Evolutionary conservation across 176 grass and related monocot species (phyloP).

Genomic region (Eleusine coracana): DNA sequence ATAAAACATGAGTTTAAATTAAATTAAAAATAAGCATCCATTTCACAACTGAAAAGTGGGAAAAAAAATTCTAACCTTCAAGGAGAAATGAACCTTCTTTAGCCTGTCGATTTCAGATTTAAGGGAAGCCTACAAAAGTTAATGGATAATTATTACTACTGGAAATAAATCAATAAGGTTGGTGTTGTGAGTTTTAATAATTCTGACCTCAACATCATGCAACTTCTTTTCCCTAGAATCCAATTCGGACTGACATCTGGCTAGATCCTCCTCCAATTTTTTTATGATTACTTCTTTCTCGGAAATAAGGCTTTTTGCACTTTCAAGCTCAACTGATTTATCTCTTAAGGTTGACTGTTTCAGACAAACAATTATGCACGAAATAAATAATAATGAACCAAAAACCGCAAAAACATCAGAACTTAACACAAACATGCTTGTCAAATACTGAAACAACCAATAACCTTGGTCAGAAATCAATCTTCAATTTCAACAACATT

Average conservation of each 20-base stretch:
- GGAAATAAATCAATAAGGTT: background rate
- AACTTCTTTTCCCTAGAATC: conserved; percentile 73
- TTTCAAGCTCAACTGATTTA: conserved; percentile 60
- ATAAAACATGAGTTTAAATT: background rate
- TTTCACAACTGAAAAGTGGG: conserved; percentile 23
- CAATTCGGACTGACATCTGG: conserved; percentile 66
- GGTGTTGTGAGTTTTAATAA: conserved; percentile 12
- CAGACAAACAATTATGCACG: conserved; percentile 23
- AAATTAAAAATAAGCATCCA: conserved; percentile 18
- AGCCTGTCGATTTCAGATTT: conserved; percentile 70
- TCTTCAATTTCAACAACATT: background rate
- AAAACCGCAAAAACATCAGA: background rate
- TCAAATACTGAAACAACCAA: background rate
- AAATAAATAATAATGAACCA: background rate
- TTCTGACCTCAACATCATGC: conserved; percentile 77
- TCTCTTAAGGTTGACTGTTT: conserved; percentile 60
- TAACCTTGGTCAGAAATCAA: background rate
- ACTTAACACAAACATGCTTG: background rate
- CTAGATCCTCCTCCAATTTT: conserved; percentile 78
- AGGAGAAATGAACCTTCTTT: conserved; percentile 37
- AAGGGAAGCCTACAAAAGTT: conserved; percentile 50
- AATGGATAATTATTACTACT: conserved; percentile 26
- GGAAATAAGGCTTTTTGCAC: conserved; percentile 66
- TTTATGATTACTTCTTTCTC: conserved; percentile 70
- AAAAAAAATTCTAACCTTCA: conserved; percentile 55